Evolutionary conservation across 768 basidiomycete genomes (phyloP), one percentile per base, ranked within the genome.

Genomic region (Pseudohyphozyma bogoriensis): DNA sequence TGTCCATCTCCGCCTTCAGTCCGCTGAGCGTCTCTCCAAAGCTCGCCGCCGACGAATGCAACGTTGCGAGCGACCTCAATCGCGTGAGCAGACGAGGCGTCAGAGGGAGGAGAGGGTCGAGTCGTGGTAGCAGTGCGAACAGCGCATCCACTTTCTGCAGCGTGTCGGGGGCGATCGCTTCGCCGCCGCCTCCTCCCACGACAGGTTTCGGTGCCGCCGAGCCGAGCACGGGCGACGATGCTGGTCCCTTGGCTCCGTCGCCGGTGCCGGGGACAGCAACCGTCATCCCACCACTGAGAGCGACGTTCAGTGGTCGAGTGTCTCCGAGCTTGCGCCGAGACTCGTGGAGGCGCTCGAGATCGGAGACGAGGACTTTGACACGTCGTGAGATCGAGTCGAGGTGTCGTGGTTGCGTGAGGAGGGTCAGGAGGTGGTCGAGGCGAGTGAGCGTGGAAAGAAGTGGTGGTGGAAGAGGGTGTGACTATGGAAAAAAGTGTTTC

Each of bases 311-410:
- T 28, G 70, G 70, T 11, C 68, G 45, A 1, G 66, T 63, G 44
- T 63, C 70, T 45, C 72, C 73, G 40, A 69, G 69, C 65, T 71
- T 74, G 40, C 51, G 73, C 40, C 58, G 72, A 45, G 63, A 66
- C 60, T 36, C 85, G 82, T 71, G 67, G 6, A 82, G 80, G 33
- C 92, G 84, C 52, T 97, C 93, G 53, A 99, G 81, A 73, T 99
- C 95, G 1, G 90, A 85, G 18, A 93, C 79, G 22, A 97, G 81
- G 11, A 96, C 77, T 70, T 97, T 99, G 62, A 97, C 81, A 7
- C 93, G 84, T 7, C 93, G 82, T 2, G 92, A 92, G 63, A 96
- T 86, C 15, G 89, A 87, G 73, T 99, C 95, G 52, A 97, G 84
- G 71, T 97, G 91, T 20, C 92, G 83, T 0, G 95, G 93, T 76